Base-by-base conservation (phyloP, 306 rosid species). In the Quercus rubra region DNA sequence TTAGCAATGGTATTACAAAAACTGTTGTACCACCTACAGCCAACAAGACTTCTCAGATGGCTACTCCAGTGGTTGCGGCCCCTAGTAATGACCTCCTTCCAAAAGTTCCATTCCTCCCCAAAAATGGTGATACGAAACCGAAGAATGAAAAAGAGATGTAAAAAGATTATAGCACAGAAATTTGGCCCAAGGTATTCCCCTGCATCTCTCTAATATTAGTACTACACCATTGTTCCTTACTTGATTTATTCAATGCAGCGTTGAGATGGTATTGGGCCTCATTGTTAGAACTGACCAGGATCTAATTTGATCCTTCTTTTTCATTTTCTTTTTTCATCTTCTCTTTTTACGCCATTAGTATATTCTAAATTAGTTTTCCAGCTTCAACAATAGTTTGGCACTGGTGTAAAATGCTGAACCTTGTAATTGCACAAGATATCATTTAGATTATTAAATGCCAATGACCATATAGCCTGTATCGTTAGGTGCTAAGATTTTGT, bases 391-490 rank as follows among this genome's bases (percentile, higher is more conserved):
- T 86, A 85, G 91, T 87, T 82, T 30, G 86, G 80, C 17, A 79
- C 81, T 79, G 86, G 73, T 94, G 97, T 90, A 92, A 84, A 88
- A 84, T 89, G 87, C 85, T 79, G 88, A 83, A 87, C 87, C 71
- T 82, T 86, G 89, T 86, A 82, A 84, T 84, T 84, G 82, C 81
- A 46, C 79, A 77, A 73, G 80, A 55, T 85, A 61, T 66, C 83
- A 74, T 68, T 85, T 81, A 80, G 67, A 76, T 35, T 75, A 62
- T 81, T 75, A 75, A 77, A 77, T 71, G 56, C 57, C 31, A 41
- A 74, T 55, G 76, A 75, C 27, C 68, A 59, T 78, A 27, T 58
- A 69, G 77, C 74, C 70, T 78, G 76, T 70, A 27, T 67, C 59
- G 78, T 64, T 80, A 79, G 57, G 70, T 41, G 76, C 38, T 67